These are phyloP conservation scores for Metschnikowia reukaufii DNA, from an alignment of 805 yeast genomes.

Conservation along the genomic window DNA sequence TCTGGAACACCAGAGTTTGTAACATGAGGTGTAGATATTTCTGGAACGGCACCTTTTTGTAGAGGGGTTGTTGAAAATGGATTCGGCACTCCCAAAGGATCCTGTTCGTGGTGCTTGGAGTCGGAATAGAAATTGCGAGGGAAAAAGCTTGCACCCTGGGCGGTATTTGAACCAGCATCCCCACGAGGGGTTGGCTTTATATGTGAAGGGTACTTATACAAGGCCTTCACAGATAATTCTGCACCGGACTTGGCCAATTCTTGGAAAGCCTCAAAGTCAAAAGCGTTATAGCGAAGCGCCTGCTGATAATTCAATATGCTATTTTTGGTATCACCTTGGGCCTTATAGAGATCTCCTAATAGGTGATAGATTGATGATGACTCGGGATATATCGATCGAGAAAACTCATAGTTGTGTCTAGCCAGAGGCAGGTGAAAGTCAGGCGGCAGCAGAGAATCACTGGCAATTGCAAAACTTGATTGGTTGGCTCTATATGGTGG, in stretches of 20 bases:
- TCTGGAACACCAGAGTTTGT: constrained; percentile 31
- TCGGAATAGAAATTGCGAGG: constrained; percentile 10
- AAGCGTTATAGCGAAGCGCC: constrained; percentile 74
- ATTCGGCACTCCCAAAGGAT: constrained; percentile 14
- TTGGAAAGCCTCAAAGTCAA: constrained; percentile 82
- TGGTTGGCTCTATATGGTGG: background rate
- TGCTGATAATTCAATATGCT: constrained; percentile 67
- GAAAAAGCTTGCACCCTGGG: constrained; percentile 4
- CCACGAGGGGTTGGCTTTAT: constrained; percentile 1
- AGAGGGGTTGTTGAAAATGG: constrained; percentile 37
- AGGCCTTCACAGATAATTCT: constrained; percentile 57
- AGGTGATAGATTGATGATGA: constrained; percentile 65
- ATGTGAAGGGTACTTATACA: constrained; percentile 37
- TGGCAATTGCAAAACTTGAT: background rate
- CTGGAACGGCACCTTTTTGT: constrained; percentile 11
- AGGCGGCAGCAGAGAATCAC: constrained; percentile 1
- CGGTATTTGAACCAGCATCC: background rate
- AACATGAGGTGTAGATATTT: constrained; percentile 21
- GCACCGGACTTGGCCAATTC: constrained; percentile 73
- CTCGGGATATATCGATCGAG: constrained; percentile 54
- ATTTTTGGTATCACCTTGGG: constrained; percentile 59
- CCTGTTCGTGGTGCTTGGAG: constrained; percentile 8
- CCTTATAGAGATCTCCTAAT: constrained; percentile 65
- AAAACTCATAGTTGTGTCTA: constrained; percentile 39
- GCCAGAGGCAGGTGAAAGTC: constrained; percentile 19